Evolutionary conservation across 352 stramenopile genomes (phyloP).

Genomic region (Pythium inflatum): DNA sequence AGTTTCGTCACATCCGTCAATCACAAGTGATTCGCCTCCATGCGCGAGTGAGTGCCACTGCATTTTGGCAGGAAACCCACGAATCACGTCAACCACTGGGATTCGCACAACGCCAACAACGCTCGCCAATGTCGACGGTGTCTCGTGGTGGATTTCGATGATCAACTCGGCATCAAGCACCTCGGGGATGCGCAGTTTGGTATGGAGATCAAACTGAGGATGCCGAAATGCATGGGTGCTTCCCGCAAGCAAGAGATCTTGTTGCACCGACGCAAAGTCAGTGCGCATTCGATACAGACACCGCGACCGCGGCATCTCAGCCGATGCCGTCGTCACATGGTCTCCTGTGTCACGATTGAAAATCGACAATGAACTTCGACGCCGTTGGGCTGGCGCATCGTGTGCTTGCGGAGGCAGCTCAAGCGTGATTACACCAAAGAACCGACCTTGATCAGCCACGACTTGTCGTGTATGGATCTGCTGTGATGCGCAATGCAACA

Average conservation of each 20-base stretch:
- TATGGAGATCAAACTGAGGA: constrained; percentile 45
- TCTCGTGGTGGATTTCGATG: constrained; percentile 55
- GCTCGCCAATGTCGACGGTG: constrained; percentile 24
- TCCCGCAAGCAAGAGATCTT: constrained; percentile 51
- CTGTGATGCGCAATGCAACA: constrained; percentile 21
- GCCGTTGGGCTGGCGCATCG: background rate
- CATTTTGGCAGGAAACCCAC: constrained; percentile 63
- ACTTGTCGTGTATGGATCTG: background rate
- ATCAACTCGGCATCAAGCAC: constrained; percentile 42
- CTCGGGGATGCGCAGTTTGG: constrained; percentile 54
- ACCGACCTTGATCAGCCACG: constrained; percentile 21
- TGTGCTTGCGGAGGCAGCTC: constrained; percentile 4
- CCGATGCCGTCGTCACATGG: background rate
- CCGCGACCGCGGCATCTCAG: background rate
- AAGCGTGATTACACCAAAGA: constrained; percentile 27
- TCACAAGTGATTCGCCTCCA: background rate
- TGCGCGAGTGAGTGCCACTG: constrained; percentile 54
- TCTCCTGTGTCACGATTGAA: constrained; percentile 1
- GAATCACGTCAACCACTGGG: constrained; percentile 55
- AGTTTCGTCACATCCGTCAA: constrained; percentile 30
- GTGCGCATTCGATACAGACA: constrained; percentile 55
- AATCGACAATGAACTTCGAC: constrained; percentile 11
- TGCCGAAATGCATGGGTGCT: constrained; percentile 54
- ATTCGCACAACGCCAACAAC: constrained; percentile 42
- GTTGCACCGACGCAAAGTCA: constrained; percentile 45